A percentile compares a stretch with the other conserved stretches of the same genome.
Evolutionary conservation across 768 basidiomycete species (phyloP).

Genomic region (Rhodotorula kratochvilovae): DNA sequence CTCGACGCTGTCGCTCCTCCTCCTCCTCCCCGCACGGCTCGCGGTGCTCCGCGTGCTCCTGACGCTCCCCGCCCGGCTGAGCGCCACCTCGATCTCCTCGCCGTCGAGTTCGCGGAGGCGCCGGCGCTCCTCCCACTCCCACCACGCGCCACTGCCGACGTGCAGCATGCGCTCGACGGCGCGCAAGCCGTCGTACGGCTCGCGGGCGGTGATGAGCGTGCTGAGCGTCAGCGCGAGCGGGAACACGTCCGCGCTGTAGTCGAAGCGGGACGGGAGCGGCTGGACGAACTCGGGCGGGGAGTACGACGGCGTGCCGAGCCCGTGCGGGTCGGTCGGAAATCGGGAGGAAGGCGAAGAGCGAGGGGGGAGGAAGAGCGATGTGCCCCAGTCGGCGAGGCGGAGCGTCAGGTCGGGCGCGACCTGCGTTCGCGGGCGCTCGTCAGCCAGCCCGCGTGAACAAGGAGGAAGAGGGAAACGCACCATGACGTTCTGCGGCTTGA

Average conservation of each 20-base stretch:
- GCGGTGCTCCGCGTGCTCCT: conserved; percentile 6
- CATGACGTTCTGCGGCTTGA: conserved; percentile 51
- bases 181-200: conserved; percentile 48
- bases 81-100: conserved; percentile 1
- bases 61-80: conserved; percentile 12
- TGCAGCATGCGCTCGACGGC: conserved; percentile 49
- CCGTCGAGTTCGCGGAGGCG: conserved; percentile 40
- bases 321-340: conserved; percentile 48
- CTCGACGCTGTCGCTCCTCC: conserved; percentile 20
- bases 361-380: conserved; percentile 48
- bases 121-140: conserved; percentile 49
- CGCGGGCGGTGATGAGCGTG: conserved; percentile 48
- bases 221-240: conserved; percentile 51
- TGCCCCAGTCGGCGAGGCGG: conserved; percentile 51
- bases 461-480: conserved; percentile 5
- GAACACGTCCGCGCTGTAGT: conserved; percentile 51
- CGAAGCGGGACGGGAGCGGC: conserved; percentile 46
- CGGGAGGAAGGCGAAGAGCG: conserved; percentile 42
- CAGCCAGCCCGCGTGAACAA: neutral
- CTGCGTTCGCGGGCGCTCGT: neutral
- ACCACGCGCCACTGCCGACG: conserved; percentile 48
- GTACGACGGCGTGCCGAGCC: conserved; percentile 51
- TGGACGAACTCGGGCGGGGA: conserved; percentile 50
- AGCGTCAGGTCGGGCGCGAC: conserved; percentile 45
- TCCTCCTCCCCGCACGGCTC: neutral